phyloP scores from a whole-genome alignment of 2,329 filamentous ascomycete species.

The Xylariaceae sp. region DNA sequence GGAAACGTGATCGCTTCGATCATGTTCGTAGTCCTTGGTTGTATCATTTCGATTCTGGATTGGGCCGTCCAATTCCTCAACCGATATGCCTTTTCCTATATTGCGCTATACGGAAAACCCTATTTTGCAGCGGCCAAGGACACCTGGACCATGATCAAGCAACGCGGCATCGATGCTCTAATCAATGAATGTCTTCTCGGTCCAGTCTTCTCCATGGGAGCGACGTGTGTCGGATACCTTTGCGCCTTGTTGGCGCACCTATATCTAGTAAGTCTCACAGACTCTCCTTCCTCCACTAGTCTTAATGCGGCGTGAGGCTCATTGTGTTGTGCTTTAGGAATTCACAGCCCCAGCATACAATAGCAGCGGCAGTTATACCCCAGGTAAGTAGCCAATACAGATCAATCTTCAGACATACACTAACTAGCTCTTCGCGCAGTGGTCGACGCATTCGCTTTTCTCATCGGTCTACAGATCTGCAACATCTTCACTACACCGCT shows the following conservation, averaged over 20 bases:
- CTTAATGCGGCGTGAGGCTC: neutral
- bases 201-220: slow-evolving; percentile 61
- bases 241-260: slow-evolving; percentile 84
- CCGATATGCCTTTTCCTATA: slow-evolving; percentile 90
- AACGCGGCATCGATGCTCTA: slow-evolving; percentile 88
- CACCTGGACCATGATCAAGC: slow-evolving; percentile 87
- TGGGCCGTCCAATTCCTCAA: slow-evolving; percentile 92
- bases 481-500: slow-evolving; percentile 90
- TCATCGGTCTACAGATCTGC: slow-evolving; percentile 89
- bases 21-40: slow-evolving; percentile 77
- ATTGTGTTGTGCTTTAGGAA: slow-evolving; percentile 26
- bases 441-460: slow-evolving; percentile 62
- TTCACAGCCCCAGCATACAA: slow-evolving; percentile 40
- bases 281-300: slow-evolving; percentile 53
- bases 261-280: slow-evolving; percentile 80
- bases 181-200: slow-evolving; percentile 87
- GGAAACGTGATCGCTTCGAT: slow-evolving; percentile 72
- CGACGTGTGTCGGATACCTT: slow-evolving; percentile 82
- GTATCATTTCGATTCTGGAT: slow-evolving; percentile 77
- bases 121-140: slow-evolving; percentile 89
- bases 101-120: slow-evolving; percentile 88
- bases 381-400: slow-evolving; percentile 30
- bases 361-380: slow-evolving; percentile 35
- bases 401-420: neutral
- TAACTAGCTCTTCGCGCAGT: slow-evolving; percentile 25